phyloP scores from a whole-genome alignment of 345 rosid species.

The Brassica rapa region DNA sequence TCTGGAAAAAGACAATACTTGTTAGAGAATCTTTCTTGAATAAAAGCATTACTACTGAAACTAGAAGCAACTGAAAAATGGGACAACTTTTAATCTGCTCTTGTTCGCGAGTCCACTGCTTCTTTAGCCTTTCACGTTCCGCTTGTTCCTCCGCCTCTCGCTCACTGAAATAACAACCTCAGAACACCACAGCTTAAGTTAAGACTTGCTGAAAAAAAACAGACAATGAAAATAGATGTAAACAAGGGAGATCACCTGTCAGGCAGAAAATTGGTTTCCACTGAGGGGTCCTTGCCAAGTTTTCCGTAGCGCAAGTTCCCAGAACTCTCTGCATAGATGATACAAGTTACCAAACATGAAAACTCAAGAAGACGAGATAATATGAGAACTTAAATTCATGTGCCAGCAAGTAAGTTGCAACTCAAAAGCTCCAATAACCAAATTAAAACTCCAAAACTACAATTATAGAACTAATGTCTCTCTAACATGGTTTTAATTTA shows the following conservation, averaged over 20 bases:
- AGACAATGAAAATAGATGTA: conserved; percentile 9
- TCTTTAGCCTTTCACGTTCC: conserved; percentile 92
- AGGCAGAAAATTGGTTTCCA: conserved; percentile 95
- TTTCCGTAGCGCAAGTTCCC: conserved; percentile 56
- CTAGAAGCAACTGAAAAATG: not conserved
- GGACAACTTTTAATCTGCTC: conserved; percentile 81
- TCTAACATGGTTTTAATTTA: not conserved
- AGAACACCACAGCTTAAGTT: conserved; percentile 58
- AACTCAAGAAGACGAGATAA: not conserved
- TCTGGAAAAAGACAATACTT: conserved; percentile 46
- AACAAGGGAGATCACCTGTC: conserved; percentile 66
- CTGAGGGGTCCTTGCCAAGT: conserved; percentile 94
- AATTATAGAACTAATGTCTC: not conserved
- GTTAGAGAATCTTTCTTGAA: conserved; percentile 18
- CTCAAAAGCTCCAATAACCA: conserved; percentile 27
- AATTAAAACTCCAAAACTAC: not conserved
- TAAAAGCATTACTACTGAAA: not conserved
- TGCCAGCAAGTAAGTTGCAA: not conserved
- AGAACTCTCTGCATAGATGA: conserved; percentile 36
- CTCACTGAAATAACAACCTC: conserved; percentile 96
- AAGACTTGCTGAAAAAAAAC: conserved; percentile 15
- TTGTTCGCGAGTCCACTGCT: conserved; percentile 86
- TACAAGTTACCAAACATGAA: not conserved
- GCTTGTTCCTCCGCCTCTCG: conserved; percentile 99
- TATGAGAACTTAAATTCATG: not conserved